Evolutionary conservation across 108 stramenopile genomes (phyloP).

Genomic region (Hondaea fermentalgiana): DNA sequence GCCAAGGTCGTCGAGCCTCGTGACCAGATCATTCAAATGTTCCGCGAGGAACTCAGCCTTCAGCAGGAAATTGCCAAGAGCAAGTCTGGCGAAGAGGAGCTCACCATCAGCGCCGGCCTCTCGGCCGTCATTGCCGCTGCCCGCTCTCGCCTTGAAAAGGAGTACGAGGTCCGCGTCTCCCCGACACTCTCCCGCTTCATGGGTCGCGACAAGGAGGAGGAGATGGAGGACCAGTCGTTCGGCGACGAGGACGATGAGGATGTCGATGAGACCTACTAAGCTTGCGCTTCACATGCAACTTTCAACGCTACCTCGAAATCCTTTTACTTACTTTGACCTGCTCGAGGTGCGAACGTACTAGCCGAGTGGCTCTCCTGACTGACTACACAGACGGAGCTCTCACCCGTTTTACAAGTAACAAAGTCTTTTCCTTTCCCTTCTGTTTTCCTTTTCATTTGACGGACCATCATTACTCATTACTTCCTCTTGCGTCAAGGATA

Average conservation of each 20-base stretch:
- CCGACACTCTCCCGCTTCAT: not conserved
- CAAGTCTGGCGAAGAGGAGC: conserved; percentile 13
- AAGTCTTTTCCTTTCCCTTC: no score
- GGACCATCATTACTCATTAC: no score
- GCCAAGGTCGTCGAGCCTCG: not conserved
- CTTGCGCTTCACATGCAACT: not conserved
- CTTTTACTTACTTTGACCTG: no score
- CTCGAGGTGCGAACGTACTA: no score
- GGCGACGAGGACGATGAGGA: conserved; percentile 7
- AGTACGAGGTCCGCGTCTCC: conserved; percentile 9
- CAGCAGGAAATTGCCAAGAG: not conserved
- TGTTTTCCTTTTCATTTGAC: no score
- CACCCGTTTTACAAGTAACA: no score
- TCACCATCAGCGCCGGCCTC: conserved; percentile 7
- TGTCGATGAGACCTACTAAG: not conserved
- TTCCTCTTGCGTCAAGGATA: no score
- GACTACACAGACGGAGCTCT: no score
- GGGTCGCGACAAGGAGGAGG: not conserved
- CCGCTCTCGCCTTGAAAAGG: not conserved
- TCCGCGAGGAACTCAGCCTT: conserved; percentile 1
- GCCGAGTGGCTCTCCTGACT: no score
- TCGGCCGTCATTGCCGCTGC: conserved; percentile 8
- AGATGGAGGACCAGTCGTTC: not conserved
- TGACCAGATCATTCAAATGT: conserved; percentile 7
- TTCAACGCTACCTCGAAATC: no score